Base-by-base conservation (phyloP, 2,329 filamentous ascomycete genomes). In the Fusarium subglutinans region DNA sequence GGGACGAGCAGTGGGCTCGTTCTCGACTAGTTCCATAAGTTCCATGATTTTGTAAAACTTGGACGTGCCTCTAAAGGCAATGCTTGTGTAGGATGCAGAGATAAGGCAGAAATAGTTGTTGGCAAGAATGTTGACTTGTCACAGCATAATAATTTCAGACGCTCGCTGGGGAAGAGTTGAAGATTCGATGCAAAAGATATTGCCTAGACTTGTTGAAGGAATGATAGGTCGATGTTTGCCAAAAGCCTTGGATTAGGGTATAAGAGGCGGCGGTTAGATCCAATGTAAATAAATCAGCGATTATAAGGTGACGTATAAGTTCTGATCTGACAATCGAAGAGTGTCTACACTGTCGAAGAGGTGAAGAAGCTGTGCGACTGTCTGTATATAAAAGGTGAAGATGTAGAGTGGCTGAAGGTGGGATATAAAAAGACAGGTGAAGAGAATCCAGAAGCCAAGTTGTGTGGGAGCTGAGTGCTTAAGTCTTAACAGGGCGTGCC, bases 1-100 rank as follows among this genome's bases (percentile, higher is more conserved):
- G 41, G 89, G 89, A 75, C 90, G 88, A 81, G 88, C 85, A 65
- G 87, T 87, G 56, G 88, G 87, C 84, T 91, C 90, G 80, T 90
- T 89, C 71, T 91, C 89, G 71, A 91, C 89, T 74, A 91, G 84
- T 81, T 91, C 90, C 83, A 91, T 86, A 76, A 91, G 86, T 82
- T 91, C 90, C 90, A 91, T 78, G 64, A n/a, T 70, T 64, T 60
- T 58, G 45, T 35, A 63, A 43, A 60, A 55, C 53, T 55, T 67
- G 33, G 37, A 58, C 30, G 44, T 40, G 38, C 28, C 50, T 38
- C 28, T 11, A 41, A 51, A 17, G 43, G 51, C 45, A 55, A 56
- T 40, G 28, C 17, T 56, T 58, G 48, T 50, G 47, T 68, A 45
- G 40, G 37, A 47, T 40, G 44, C 41, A 57, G 44, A 48, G 33